Evolutionary conservation across 164 flowering plant genomes (phyloP).

Genomic region (Vitis labrusca): DNA sequence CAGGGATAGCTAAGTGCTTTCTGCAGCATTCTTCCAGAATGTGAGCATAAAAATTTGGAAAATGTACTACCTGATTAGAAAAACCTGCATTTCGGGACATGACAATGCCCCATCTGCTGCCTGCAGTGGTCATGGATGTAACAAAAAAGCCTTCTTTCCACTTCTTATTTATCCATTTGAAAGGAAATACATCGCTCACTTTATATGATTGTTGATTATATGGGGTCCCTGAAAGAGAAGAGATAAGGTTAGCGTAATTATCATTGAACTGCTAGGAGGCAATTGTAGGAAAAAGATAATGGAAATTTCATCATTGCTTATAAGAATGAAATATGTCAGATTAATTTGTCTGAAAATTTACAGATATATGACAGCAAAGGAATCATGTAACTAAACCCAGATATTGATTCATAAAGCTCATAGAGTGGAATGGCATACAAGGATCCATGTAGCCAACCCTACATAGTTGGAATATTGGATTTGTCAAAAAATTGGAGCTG

Average conservation of each 20-base stretch:
- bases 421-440: too few relatives aligned
- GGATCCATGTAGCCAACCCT: too few relatives aligned
- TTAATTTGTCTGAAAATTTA: too few relatives aligned
- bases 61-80: constrained; percentile 46
- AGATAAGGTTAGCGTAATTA: constrained; percentile 1
- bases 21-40: neutral
- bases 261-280: neutral
- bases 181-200: constrained; percentile 67
- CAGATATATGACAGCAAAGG: too few relatives aligned
- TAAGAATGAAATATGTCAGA: too few relatives aligned
- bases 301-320: too few relatives aligned
- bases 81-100: constrained; percentile 68
- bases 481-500: too few relatives aligned
- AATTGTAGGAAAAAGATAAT: neutral
- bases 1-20: constrained; percentile 1
- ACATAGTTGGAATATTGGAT: too few relatives aligned
- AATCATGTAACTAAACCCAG: too few relatives aligned
- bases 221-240: constrained; percentile 32
- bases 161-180: constrained; percentile 73
- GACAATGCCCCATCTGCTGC: constrained; percentile 61
- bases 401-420: too few relatives aligned
- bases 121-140: constrained; percentile 66
- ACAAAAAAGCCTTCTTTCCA: constrained; percentile 76
- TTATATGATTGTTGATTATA: constrained; percentile 66
- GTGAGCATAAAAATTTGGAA: neutral